These are phyloP conservation scores for Epichloe brachyelytri DNA, from an alignment of 2,329 filamentous ascomycete genomes.

Conservation along the genomic window DNA sequence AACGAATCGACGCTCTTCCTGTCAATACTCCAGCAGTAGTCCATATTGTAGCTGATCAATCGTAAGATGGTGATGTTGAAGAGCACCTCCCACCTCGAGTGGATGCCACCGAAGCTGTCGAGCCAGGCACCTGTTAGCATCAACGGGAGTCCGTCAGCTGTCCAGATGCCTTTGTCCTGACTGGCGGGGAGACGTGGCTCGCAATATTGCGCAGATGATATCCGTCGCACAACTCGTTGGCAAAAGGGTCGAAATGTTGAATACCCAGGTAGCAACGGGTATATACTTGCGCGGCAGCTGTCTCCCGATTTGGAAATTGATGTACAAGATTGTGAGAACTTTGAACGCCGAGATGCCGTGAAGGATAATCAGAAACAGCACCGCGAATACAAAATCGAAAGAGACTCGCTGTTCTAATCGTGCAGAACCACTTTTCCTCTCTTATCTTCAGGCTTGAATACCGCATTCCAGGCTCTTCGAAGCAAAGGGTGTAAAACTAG, in stretches of 20 bases:
- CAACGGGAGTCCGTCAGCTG: constrained; percentile 25
- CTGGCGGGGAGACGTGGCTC: constrained; percentile 28
- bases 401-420: constrained; percentile 56
- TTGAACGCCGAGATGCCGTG: constrained; percentile 82
- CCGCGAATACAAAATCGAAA: constrained; percentile 74
- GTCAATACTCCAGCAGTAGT: constrained; percentile 85
- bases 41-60: constrained; percentile 91
- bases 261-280: constrained; percentile 71
- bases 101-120: constrained; percentile 71
- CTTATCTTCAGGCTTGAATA: constrained; percentile 25
- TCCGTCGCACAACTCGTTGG: constrained; percentile 73
- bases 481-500: constrained; percentile 68
- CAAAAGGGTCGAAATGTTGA: constrained; percentile 74
- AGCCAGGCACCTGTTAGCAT: constrained; percentile 56
- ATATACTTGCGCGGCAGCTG: constrained; percentile 56
- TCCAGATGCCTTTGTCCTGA: not conserved
- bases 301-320: constrained; percentile 73
- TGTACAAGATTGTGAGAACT: constrained; percentile 62
- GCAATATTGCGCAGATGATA: constrained; percentile 60
- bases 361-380: constrained; percentile 63
- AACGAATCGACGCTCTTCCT: constrained; percentile 50
- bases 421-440: constrained; percentile 33
- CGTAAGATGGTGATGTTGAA: constrained; percentile 93
- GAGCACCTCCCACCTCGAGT: constrained; percentile 86
- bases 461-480: constrained; percentile 55